Percentiles rank a stretch among this genome's conserved stretches.
Conservation (phyloP, 805 yeast species). For the Zygoascus ofunaensis region DNA sequence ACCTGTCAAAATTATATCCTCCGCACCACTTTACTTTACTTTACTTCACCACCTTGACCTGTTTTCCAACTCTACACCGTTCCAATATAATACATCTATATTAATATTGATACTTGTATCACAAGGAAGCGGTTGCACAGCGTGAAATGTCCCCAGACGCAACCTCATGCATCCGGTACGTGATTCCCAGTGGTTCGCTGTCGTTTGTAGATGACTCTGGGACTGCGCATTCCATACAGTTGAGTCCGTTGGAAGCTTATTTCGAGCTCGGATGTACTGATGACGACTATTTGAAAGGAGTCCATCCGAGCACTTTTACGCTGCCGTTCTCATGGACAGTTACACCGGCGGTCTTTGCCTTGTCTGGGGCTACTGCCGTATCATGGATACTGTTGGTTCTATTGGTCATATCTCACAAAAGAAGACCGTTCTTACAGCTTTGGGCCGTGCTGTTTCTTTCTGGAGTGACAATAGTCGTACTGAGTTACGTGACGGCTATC, state of each 20-base stretch:
- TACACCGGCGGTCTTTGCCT: constrained; percentile 26
- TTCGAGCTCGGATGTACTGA: constrained; percentile 1
- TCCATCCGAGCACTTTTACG: background rate
- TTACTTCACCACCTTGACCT: no score
- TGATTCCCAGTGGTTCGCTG: constrained; percentile 1
- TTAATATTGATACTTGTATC: no score
- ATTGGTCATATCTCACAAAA: constrained; percentile 44
- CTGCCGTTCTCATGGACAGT: constrained; percentile 26
- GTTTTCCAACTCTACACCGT: no score
- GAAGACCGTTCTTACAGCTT: constrained; percentile 50
- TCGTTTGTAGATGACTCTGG: constrained; percentile 2
- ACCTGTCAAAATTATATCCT: no score
- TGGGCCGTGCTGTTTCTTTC: constrained; percentile 52
- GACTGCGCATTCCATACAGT: background rate
- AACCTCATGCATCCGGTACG: background rate
- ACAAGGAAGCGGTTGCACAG: no score
- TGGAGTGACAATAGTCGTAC: constrained; percentile 42
- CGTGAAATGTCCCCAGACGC: no score
- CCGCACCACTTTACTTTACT: no score
- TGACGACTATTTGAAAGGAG: constrained; percentile 4
- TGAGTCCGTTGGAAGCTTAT: background rate
- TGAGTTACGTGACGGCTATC: constrained; percentile 38
- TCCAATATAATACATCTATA: no score
- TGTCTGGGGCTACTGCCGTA: constrained; percentile 31
- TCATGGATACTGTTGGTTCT: constrained; percentile 64